Evolutionary conservation across 1,284 basidiomycete species (phyloP).

Genomic region (Tranzscheliella williamsii): DNA sequence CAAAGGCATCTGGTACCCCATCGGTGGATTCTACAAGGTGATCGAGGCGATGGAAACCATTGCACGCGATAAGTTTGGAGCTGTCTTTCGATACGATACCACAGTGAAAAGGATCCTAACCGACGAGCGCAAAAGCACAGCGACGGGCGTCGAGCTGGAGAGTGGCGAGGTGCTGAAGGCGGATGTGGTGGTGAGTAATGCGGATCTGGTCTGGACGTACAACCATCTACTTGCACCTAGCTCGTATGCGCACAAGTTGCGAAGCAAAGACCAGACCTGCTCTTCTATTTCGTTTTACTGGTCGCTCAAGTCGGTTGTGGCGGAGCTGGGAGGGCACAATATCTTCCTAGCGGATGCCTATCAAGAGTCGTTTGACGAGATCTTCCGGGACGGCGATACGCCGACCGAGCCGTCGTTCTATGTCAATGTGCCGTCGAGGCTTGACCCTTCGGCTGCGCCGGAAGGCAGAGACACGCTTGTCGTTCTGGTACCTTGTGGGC

Average conservation of each 20-base stretch:
- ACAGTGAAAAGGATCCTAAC: slow-evolving; percentile 62
- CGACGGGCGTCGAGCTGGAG: slow-evolving; percentile 63
- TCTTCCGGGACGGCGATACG: slow-evolving; percentile 64
- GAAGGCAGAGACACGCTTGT: slow-evolving; percentile 61
- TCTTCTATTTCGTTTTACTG: slow-evolving; percentile 67
- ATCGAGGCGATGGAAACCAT: slow-evolving; percentile 64
- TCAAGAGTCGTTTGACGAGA: slow-evolving; percentile 65
- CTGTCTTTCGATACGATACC: slow-evolving; percentile 62
- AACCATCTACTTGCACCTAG: slow-evolving; percentile 62
- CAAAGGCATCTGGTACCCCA: slow-evolving; percentile 66
- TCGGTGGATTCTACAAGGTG: slow-evolving; percentile 65
- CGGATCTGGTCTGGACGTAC: slow-evolving; percentile 66
- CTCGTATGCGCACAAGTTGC: slow-evolving; percentile 53
- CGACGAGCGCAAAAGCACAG: slow-evolving; percentile 16
- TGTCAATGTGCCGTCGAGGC: slow-evolving; percentile 65
- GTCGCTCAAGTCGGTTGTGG: slow-evolving; percentile 63
- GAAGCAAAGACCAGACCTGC: slow-evolving; percentile 62
- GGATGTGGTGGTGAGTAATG: slow-evolving; percentile 66
- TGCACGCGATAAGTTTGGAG: slow-evolving; percentile 61
- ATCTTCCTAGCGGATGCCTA: slow-evolving; percentile 62
- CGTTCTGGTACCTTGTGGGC: slow-evolving; percentile 62
- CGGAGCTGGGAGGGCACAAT: slow-evolving; percentile 65
- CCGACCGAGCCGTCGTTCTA: slow-evolving; percentile 67
- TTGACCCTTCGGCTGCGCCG: slow-evolving; percentile 61
- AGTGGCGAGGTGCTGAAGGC: slow-evolving; percentile 63